Evolutionary conservation across 352 stramenopile species (phyloP), one percentile per base, ranked within the genome.

Genomic region (Thalassiosira livingstoniorum): DNA sequence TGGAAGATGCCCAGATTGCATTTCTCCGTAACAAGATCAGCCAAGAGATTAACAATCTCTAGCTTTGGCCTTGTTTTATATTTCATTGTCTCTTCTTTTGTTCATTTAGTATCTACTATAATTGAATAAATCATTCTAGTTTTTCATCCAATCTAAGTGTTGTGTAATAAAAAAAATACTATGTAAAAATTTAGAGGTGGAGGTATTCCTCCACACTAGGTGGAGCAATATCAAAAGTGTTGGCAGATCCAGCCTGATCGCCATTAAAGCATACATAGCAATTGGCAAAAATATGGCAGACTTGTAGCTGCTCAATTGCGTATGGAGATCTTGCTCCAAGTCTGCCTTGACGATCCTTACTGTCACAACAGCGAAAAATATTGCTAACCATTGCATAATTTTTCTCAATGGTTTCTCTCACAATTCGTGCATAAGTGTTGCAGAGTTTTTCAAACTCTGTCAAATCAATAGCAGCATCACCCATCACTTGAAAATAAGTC

Each of bases 211-310:
- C 39, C 32, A 73, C 27, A 62, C n/a, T 62, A 18, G 39, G 70
- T 35, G 70, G 70, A 34, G 18, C 31, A 57, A 42, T 39, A 51
- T 67, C 25, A 34, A 80, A 80, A 54, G 7, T 55, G 42, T 29
- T 35, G 39, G 55, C 32, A 34, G 37, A 42, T 34, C 11, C 57
- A 51, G 63, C 25, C 31, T 67, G 54, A 25, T 74, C 35, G 7
- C 65, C 63, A 75, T 80, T 80, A 2, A 80, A 64, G 61, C 72
- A 80, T 21, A 32, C 65, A 27, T 75, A 80, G 61, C 64, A 68
- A 53, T 80, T 80, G 13, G 18, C 31, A 25, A 80, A 23, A 7
- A 80, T 53, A 67, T 75, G 53, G 60, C 54, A 74, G 51, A 80
- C 54, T 23, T 39, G 4, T 4, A 75, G n/a, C 34, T 75, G 62